Conservation (phyloP, 306 rosid genomes). For the Rubus idaeus region DNA sequence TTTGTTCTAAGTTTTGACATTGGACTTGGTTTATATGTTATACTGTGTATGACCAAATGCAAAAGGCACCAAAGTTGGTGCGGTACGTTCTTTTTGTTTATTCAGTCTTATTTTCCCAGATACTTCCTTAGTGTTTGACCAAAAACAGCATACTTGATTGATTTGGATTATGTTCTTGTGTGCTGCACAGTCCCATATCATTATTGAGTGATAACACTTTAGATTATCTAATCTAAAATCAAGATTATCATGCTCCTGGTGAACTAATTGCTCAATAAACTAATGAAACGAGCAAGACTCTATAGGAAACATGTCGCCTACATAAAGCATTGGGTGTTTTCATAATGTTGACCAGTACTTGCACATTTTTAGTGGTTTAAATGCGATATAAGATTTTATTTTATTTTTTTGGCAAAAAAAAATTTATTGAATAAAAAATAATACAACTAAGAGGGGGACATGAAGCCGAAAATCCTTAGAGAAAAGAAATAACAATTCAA, state of each 20-base stretch:
- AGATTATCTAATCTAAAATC: not conserved
- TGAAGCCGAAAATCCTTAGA: no score
- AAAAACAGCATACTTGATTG: not conserved
- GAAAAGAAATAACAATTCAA: no score
- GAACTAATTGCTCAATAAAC: not conserved
- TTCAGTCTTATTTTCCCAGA: not conserved
- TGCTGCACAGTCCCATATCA: not conserved
- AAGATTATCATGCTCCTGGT: slow-evolving; percentile 8
- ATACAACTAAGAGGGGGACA: no score
- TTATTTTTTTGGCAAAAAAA: no score
- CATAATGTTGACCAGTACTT: not conserved
- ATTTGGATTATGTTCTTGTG: not conserved
- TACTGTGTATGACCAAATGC: not conserved
- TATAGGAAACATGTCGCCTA: slow-evolving; percentile 22
- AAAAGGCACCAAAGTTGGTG: not conserved
- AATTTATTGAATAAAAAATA: no score
- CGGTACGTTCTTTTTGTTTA: not conserved
- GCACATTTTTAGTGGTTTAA: not conserved
- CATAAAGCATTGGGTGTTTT: slow-evolving; percentile 24
- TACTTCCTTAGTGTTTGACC: not conserved
- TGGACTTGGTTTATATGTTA: not conserved
- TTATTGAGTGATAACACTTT: not conserved
- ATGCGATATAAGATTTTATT: not conserved
- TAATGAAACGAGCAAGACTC: not conserved
- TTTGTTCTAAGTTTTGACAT: not conserved